A percentile compares a stretch with the other conserved stretches of the same genome.
These are phyloP conservation scores for Colletotrichum endophyticum DNA, from an alignment of 2,329 filamentous ascomycete species.

Conservation along the genomic window DNA sequence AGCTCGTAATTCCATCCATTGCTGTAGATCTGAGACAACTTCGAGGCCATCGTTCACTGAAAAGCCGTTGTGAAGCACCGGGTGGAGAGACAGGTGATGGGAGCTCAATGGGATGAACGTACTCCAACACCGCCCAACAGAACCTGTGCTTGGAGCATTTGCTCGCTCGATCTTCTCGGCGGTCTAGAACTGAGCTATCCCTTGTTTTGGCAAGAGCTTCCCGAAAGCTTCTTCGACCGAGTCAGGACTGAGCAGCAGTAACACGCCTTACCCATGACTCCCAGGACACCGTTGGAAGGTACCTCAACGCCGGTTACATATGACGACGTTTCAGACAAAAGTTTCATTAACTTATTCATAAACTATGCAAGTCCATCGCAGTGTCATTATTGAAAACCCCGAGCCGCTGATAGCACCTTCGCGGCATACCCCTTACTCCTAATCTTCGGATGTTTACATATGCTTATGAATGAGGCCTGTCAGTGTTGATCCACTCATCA, in stretches of 20 bases:
- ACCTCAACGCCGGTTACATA: background rate
- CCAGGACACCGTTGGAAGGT: background rate
- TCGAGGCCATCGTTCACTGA: background rate
- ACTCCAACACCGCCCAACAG: background rate
- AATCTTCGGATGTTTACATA: background rate
- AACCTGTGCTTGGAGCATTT: background rate
- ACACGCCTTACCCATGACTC: background rate
- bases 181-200: background rate
- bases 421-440: background rate
- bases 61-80: accelerated
- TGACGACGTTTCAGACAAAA: background rate
- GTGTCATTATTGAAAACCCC: background rate
- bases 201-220: background rate
- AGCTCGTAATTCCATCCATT: background rate
- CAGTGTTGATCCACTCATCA: background rate
- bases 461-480: background rate
- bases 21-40: background rate
- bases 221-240: background rate
- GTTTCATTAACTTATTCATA: background rate
- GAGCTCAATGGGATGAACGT: background rate
- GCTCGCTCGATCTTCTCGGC: background rate
- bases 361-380: background rate
- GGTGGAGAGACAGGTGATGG: background rate
- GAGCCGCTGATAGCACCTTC: background rate
- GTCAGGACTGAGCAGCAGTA: background rate